Evolutionary conservation across 176 grass and related monocot species (phyloP), one percentile per base, ranked within the genome.

Genomic region (Rhynchospora pubera): DNA sequence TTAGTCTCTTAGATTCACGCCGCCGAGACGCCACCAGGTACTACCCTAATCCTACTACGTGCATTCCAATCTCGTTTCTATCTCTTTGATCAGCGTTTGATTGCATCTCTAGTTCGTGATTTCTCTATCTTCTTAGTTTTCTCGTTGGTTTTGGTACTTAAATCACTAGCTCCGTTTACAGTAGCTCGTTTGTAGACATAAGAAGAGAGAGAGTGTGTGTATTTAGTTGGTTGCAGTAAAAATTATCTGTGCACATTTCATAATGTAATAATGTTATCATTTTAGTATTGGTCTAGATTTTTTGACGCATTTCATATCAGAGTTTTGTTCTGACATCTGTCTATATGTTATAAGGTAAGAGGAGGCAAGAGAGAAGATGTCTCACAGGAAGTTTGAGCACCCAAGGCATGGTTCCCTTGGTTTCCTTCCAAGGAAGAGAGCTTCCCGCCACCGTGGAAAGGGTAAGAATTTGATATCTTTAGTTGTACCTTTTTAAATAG

Each of bases 361-460:
- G 73, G 71, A 86, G 30, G 72, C 32, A 45, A 69, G 81, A 52
- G 57, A 77, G 47, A 83, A 78, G 88, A 97, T 97, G 94, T 97
- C 94, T 53, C 94, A 97, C 84, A 78, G 94, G 21, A 97, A 97
- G 90, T 97, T 97, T 83, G 94, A 97, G 88, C 94, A 97, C 85
- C 94, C 94, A 39, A 92, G 94, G 90, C 94, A 97, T 71, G 94
- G 94, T 11, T 97, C 91, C 76, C 91, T 97, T 68, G 94, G 94
- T 57, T 97, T 97, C 83, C 90, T 97, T 62, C 94, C 91, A 22
- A 94, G 91, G 90, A 97, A 97, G 89, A 86, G 94, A 5, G 65
- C 46, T 14, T 87, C 87, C 9, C 94, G 94, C 63, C 94, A 97
- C 82, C 94, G 94, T 61, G 94, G 94, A 79, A 97, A 94, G 88